Base-by-base conservation (phyloP, 23 red algal genomes). In the Gracilariopsis chorda region DNA sequence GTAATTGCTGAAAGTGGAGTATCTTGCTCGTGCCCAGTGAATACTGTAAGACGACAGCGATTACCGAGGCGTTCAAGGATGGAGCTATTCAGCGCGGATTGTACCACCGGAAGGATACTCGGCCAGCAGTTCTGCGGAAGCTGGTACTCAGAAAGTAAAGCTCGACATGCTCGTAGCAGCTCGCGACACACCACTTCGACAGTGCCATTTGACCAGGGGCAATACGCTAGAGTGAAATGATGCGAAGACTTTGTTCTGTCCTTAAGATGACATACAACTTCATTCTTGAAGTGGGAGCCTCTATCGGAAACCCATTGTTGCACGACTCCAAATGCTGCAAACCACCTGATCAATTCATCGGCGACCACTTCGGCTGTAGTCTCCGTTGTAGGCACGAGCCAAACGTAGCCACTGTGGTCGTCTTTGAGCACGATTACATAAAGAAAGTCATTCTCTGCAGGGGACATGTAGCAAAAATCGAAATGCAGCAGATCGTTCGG, bases 201-300 rank as follows among this genome's bases (percentile, higher is more conserved):
- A n/a, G 84, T 67, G 3, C 65, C 70, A 48, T 88, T 88, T 10
- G n/a, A 32, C 84, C 84, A 88, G 8, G 86, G 67, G 14, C 0
- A 59, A 41, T 90, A 68, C 23, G 86, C 86, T 14, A 60, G 30
- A 1, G 86, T 78, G 42, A 90, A 90, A 60, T 90, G 68, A 55
- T 90, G 86, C 32, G 20, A 14, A 8, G 27, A 27, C 16, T 77
- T 4, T 9, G 47, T 5, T 32, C 19, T 4, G 3, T 77, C 40
- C 4, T 33, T 47, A 3, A 77, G 71, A 14, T 4, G 9, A 12
- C 20, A 2, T 9, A 77, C 28, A 2, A 77, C 3, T 13, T 4
- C n/a, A 33, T 61, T 82, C 78, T 82, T 82, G 78, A 82, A 82
- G 44, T 82, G 78, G 34, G 8, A 27, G 36, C 78, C 78, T 7